Evolutionary conservation across 345 rosid species (phyloP).

Genomic region (Noccaea caerulescens): DNA sequence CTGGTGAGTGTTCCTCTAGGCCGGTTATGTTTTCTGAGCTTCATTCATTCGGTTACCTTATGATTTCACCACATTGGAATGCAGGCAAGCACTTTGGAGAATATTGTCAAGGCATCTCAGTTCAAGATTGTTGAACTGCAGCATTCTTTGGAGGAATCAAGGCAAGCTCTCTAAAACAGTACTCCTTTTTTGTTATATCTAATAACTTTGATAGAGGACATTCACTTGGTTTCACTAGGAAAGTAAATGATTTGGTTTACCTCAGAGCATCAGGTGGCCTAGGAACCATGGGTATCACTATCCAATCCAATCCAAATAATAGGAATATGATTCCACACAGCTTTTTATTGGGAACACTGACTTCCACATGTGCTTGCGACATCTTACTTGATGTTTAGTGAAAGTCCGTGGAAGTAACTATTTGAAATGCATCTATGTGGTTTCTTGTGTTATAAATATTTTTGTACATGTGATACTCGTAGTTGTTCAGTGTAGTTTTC

Average conservation of each 20-base stretch:
- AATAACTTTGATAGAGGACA: not conserved
- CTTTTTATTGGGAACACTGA: slow-evolving; percentile 1
- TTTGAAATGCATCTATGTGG: not conserved
- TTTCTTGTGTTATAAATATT: not conserved
- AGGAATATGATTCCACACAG: not conserved
- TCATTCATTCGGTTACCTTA: slow-evolving; percentile 26
- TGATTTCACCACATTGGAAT: slow-evolving; percentile 25
- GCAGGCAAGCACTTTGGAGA: slow-evolving; percentile 96
- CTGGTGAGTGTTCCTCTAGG: slow-evolving; percentile 58
- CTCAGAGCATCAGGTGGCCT: slow-evolving; percentile 11
- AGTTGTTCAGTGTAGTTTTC: slow-evolving; percentile 1
- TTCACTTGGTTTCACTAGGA: slow-evolving; percentile 17
- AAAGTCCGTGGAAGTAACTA: not conserved
- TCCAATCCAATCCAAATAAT: not conserved
- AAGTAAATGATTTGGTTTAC: slow-evolving; percentile 21
- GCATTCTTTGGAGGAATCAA: slow-evolving; percentile 78
- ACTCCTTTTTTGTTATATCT: not conserved
- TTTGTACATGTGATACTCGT: slow-evolving; percentile 10
- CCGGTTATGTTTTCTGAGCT: slow-evolving; percentile 23
- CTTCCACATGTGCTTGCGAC: slow-evolving; percentile 10
- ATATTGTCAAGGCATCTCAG: slow-evolving; percentile 89
- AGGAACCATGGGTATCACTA: slow-evolving; percentile 3
- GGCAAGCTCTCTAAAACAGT: slow-evolving; percentile 49
- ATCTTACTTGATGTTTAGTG: slow-evolving; percentile 13
- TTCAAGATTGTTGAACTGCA: slow-evolving; percentile 78